These are phyloP conservation scores for Exophiala aquamarina DNA, from an alignment of 2,329 filamentous ascomycete species.

Conservation along the genomic window DNA sequence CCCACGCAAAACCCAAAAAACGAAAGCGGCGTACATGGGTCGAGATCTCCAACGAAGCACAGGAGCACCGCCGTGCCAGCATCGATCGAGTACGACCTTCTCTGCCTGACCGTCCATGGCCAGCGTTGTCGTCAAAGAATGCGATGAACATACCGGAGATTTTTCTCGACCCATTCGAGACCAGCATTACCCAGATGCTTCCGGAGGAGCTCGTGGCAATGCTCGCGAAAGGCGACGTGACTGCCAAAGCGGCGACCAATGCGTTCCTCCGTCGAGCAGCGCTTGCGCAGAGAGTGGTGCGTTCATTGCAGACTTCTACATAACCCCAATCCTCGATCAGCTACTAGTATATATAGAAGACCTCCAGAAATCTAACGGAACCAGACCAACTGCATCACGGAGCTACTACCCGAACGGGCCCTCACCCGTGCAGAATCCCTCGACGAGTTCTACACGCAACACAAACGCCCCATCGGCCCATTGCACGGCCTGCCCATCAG, in stretches of 20 bases:
- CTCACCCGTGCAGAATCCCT: slow-evolving; percentile 47
- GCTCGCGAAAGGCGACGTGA: slow-evolving; percentile 46
- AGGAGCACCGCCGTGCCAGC: slow-evolving; percentile 23
- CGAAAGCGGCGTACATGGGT: slow-evolving; percentile 19
- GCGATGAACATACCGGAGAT: slow-evolving; percentile 47
- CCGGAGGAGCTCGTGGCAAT: slow-evolving; percentile 42
- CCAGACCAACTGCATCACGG: slow-evolving; percentile 44
- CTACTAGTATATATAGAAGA: too few species aligned
- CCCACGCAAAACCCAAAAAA: background rate
- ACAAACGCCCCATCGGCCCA: slow-evolving; percentile 48
- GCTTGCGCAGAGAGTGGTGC: slow-evolving; percentile 38
- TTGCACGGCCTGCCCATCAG: slow-evolving; percentile 63
- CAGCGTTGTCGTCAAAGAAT: slow-evolving; percentile 22
- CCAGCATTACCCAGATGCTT: slow-evolving; percentile 50
- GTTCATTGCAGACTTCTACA: too few species aligned
- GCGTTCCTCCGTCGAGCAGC: slow-evolving; percentile 58
- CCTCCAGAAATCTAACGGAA: slow-evolving; percentile 47
- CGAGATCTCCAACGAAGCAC: slow-evolving; percentile 18
- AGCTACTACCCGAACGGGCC: slow-evolving; percentile 53
- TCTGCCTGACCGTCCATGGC: slow-evolving; percentile 10
- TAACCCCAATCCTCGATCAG: too few species aligned
- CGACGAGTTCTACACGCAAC: slow-evolving; percentile 39
- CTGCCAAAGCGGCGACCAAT: slow-evolving; percentile 45
- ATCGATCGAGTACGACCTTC: slow-evolving; percentile 27
- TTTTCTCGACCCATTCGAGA: slow-evolving; percentile 47